A percentile compares a stretch with the other conserved stretches of the same genome.
phyloP scores from a whole-genome alignment of 2,329 filamentous ascomycete genomes.

The Xylaria sp. region DNA sequence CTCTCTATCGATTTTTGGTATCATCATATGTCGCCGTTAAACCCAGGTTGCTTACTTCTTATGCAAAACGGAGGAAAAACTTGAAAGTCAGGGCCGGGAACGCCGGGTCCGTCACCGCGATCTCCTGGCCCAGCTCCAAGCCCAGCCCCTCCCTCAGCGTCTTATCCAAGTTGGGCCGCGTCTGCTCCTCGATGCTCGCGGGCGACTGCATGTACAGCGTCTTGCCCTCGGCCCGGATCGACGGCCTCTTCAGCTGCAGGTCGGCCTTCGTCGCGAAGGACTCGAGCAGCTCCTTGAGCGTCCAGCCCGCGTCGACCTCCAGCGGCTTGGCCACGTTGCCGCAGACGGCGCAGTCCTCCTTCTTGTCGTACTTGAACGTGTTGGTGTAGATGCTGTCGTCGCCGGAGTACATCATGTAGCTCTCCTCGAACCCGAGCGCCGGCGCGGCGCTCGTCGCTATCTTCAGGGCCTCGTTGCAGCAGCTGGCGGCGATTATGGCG shows the following conservation, averaged over 20 bases:
- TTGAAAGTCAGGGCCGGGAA: constrained; percentile 73
- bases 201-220: constrained; percentile 91
- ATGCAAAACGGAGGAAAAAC: constrained; percentile 54
- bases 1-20: constrained; percentile 16
- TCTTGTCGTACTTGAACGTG: constrained; percentile 93
- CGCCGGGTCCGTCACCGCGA: constrained; percentile 91
- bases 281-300: constrained; percentile 83
- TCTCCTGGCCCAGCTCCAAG: constrained; percentile 78
- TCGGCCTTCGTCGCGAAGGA: constrained; percentile 81
- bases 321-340: constrained; percentile 80
- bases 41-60: constrained; percentile 19
- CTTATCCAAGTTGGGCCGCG: constrained; percentile 77
- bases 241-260: constrained; percentile 91
- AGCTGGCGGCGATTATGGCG: constrained; percentile 91
- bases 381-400: constrained; percentile 96
- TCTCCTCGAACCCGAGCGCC: constrained; percentile 74
- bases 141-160: constrained; percentile 71
- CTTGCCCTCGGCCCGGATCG: constrained; percentile 75
- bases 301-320: constrained; percentile 68
- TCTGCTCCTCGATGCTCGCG: constrained; percentile 79
- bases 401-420: constrained; percentile 99
- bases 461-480: constrained; percentile 97
- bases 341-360: constrained; percentile 93
- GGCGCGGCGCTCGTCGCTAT: constrained; percentile 84
- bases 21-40: constrained; percentile 11